Evolutionary conservation across 139 green algal species (phyloP).

Genomic region (Tetradesmus lagerheimii): DNA sequence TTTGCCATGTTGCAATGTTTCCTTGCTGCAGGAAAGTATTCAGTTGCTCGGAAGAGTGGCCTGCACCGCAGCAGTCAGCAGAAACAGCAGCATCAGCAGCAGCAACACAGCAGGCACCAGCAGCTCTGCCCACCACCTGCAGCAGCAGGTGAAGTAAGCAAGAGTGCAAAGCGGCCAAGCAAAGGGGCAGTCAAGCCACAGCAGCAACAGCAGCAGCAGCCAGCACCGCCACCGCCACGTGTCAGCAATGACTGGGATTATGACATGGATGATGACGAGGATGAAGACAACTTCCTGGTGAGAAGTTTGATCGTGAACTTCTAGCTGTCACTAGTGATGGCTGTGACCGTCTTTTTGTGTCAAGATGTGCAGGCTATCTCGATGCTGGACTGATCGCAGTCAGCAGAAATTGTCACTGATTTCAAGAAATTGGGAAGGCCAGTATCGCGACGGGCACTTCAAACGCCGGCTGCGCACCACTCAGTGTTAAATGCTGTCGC

Average conservation of each 20-base stretch:
- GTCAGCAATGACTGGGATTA: slow-evolving; percentile 8
- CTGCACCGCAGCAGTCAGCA: background rate
- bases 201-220: slow-evolving; percentile 32
- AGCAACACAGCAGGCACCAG: slow-evolving; percentile 29
- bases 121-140: background rate
- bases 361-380: too few relatives aligned
- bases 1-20: too few relatives aligned
- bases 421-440: too few relatives aligned
- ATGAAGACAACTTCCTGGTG: slow-evolving; percentile 52
- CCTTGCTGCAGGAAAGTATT: background rate
- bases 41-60: background rate
- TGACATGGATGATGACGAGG: slow-evolving; percentile 46
- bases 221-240: background rate
- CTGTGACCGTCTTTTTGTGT: too few relatives aligned
- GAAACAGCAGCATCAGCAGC: background rate
- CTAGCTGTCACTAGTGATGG: too few relatives aligned
- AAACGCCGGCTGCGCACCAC: too few relatives aligned
- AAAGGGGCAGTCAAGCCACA: background rate
- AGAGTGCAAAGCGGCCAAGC: background rate
- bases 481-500: too few relatives aligned
- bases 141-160: slow-evolving; percentile 8
- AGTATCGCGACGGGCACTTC: too few relatives aligned
- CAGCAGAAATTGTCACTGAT: too few relatives aligned
- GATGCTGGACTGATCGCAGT: too few relatives aligned
- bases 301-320: background rate